Evolutionary conservation across 192 early-diverging fungal genomes (phyloP).

Genomic region (Allomyces javanicus): DNA sequence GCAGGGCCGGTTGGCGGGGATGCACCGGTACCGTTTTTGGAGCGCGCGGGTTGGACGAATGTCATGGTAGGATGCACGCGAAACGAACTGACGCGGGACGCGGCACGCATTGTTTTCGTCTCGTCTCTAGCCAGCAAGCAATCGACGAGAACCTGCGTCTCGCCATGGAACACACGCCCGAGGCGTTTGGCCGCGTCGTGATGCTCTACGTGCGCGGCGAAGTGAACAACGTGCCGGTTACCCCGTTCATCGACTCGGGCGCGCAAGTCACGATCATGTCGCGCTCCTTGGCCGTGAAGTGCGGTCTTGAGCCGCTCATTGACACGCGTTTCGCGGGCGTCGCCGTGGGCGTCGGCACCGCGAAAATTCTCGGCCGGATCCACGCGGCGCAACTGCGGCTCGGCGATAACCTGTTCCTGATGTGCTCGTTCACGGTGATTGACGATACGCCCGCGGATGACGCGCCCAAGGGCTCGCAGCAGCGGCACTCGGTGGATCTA

Average conservation of each 20-base stretch:
- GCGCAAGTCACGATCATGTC: slow-evolving; percentile 86
- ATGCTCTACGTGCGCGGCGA: slow-evolving; percentile 80
- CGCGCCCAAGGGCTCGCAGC: slow-evolving; percentile 37
- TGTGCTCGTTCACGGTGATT: slow-evolving; percentile 84
- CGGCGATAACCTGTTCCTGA: slow-evolving; percentile 47
- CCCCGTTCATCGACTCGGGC: slow-evolving; percentile 92
- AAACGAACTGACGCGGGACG: too few species aligned
- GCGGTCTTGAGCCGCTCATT: slow-evolving; percentile 72
- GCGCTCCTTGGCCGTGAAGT: slow-evolving; percentile 41
- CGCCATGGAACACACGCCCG: slow-evolving; percentile 86
- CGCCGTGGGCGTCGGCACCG: slow-evolving; percentile 83
- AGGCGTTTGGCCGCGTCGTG: slow-evolving; percentile 73
- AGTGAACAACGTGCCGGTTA: slow-evolving; percentile 73
- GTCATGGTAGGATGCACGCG: too few species aligned
- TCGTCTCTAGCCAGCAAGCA: too few species aligned
- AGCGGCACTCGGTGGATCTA: slow-evolving; percentile 34
- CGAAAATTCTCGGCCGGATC: slow-evolving; percentile 90
- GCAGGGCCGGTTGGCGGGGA: too few species aligned
- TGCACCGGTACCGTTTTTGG: too few species aligned
- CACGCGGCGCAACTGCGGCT: slow-evolving; percentile 74
- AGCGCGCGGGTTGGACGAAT: too few species aligned
- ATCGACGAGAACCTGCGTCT: slow-evolving; percentile 59
- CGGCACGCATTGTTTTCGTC: too few species aligned
- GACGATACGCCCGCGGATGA: slow-evolving; percentile 22
- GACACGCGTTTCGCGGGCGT: slow-evolving; percentile 75